These are phyloP conservation scores for Eucalyptus pauciflora DNA, from an alignment of 345 rosid genomes.

Conservation along the genomic window DNA sequence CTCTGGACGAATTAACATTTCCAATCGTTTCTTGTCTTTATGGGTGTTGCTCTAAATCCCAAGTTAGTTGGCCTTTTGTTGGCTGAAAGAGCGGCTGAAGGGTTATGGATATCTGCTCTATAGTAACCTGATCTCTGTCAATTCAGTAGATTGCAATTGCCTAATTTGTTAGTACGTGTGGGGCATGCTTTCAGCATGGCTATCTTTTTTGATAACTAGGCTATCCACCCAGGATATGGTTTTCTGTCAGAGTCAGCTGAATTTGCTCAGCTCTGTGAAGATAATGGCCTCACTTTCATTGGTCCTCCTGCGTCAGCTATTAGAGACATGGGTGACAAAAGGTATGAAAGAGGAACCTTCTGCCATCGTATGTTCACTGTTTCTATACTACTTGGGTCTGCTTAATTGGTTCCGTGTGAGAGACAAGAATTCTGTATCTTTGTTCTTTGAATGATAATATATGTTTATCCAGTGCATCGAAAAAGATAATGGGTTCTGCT, in stretches of 20 bases:
- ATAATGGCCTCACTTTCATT: slow-evolving; percentile 62
- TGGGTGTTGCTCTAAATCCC: too few species aligned
- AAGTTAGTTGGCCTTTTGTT: too few species aligned
- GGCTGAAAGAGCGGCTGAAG: too few species aligned
- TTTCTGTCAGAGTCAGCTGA: slow-evolving; percentile 84
- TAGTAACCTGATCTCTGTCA: neutral
- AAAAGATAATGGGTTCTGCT: slow-evolving; percentile 98
- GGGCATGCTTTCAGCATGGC: too few species aligned
- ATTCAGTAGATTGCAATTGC: neutral
- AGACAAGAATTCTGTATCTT: neutral
- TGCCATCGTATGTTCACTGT: neutral
- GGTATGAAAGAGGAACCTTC: slow-evolving; percentile 17
- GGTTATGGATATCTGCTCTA: neutral
- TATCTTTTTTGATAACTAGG: too few species aligned
- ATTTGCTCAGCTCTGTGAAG: slow-evolving; percentile 78
- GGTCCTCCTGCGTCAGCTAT: slow-evolving; percentile 97
- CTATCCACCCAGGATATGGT: slow-evolving; percentile 90
- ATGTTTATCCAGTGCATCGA: slow-evolving; percentile 54
- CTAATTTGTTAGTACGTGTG: too few species aligned
- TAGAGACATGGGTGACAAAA: slow-evolving; percentile 94
- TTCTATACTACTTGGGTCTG: too few species aligned
- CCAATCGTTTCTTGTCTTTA: too few species aligned
- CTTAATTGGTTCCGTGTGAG: neutral
- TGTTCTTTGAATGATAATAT: neutral
- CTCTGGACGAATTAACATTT: neutral